Conservation (phyloP, 768 basidiomycete genomes). For the Naganishia onofrii region DNA sequence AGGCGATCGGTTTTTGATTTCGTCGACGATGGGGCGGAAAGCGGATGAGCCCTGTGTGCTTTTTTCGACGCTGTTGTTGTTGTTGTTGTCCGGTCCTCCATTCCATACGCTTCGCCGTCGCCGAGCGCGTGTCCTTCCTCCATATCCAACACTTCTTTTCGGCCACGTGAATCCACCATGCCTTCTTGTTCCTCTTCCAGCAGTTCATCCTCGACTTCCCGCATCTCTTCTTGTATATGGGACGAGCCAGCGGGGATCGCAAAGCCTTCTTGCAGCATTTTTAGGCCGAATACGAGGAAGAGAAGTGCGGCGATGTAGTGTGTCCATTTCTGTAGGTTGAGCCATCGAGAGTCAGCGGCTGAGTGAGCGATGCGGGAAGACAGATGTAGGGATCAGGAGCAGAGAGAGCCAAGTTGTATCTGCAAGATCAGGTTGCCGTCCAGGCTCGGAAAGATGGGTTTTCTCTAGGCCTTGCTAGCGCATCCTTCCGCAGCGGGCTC, state of each 20-base stretch:
- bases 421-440: too few relatives aligned
- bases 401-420: too few relatives aligned
- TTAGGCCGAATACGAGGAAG: slow-evolving; percentile 84
- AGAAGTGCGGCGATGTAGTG: slow-evolving; percentile 64
- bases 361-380: not conserved
- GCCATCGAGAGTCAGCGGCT: not conserved
- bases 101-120: not conserved
- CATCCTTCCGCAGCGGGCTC: too few relatives aligned
- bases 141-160: slow-evolving; percentile 26
- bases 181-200: slow-evolving; percentile 62
- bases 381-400: too few relatives aligned
- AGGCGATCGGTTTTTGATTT: not conserved
- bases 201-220: slow-evolving; percentile 92
- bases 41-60: slow-evolving; percentile 28
- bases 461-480: too few relatives aligned
- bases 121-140: slow-evolving; percentile 27
- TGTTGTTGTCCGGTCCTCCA: not conserved
- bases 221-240: slow-evolving; percentile 90
- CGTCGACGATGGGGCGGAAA: slow-evolving; percentile 22
- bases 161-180: slow-evolving; percentile 23
- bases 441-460: too few relatives aligned
- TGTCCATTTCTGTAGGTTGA: slow-evolving; percentile 38
- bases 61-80: slow-evolving; percentile 1
- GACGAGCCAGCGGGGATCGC: slow-evolving; percentile 73
- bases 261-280: slow-evolving; percentile 82